Evolutionary conservation across 345 rosid species (phyloP).

Genomic region (Nasturtium officinale): DNA sequence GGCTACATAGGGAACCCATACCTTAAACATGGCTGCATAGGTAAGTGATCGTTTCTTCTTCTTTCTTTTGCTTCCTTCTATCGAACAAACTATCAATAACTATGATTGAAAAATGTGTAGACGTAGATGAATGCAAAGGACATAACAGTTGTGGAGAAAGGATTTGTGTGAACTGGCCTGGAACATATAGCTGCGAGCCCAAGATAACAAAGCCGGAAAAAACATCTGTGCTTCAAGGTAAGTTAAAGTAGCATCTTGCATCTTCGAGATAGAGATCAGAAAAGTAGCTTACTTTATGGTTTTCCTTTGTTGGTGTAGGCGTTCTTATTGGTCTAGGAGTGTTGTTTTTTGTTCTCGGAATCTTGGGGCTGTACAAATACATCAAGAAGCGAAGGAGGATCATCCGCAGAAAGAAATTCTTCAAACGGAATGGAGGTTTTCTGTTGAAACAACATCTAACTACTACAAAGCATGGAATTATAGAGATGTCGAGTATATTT

Average conservation of each 20-base stretch:
- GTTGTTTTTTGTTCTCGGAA: conserved; percentile 6
- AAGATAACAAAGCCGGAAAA: not conserved
- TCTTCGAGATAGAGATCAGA: not conserved
- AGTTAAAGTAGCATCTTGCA: not conserved
- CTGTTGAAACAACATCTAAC: conserved; percentile 41
- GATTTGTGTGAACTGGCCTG: not conserved
- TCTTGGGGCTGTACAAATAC: conserved; percentile 1
- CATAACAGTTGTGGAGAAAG: conserved; percentile 17
- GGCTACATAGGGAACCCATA: conserved; percentile 56
- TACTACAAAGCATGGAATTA: conserved; percentile 5
- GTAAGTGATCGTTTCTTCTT: conserved; percentile 30
- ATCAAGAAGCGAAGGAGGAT: conserved; percentile 17
- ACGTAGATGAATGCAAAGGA: conserved; percentile 34
- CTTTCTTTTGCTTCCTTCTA: not conserved
- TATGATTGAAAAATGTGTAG: conserved; percentile 22
- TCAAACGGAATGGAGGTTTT: conserved; percentile 42
- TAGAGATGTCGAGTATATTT: conserved; percentile 29
- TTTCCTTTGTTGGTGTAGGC: conserved; percentile 2
- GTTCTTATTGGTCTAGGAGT: conserved; percentile 27
- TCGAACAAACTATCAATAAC: not conserved
- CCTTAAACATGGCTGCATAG: conserved; percentile 41
- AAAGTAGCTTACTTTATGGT: not conserved
- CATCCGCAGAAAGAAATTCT: conserved; percentile 7
- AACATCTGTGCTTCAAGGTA: conserved; percentile 9
- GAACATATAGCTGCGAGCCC: conserved; percentile 3